These are phyloP conservation scores for Magnaporthales sp. DNA, from an alignment of 2,329 filamentous ascomycete genomes.

Conservation along the genomic window DNA sequence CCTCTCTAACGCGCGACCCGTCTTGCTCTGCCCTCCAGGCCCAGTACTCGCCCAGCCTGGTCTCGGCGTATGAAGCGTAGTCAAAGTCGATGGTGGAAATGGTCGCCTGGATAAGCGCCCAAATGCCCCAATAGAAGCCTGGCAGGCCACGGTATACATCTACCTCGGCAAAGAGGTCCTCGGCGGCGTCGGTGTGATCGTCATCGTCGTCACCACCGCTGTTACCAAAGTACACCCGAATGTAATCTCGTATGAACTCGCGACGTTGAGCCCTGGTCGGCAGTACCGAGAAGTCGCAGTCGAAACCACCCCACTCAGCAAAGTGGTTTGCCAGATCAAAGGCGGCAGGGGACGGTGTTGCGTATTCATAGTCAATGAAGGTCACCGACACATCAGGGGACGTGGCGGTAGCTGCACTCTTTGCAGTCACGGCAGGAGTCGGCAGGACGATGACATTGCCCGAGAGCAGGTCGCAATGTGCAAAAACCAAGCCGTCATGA, in stretches of 20 bases:
- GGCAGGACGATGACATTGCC: constrained; percentile 89
- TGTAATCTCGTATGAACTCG: constrained; percentile 77
- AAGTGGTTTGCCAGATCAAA: constrained; percentile 99
- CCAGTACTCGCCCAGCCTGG: constrained; percentile 83
- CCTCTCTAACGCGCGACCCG: constrained; percentile 43
- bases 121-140: constrained; percentile 88
- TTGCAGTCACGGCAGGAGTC: constrained; percentile 12
- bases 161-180: constrained; percentile 68
- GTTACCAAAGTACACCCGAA: constrained; percentile 60
- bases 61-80: constrained; percentile 84
- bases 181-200: constrained; percentile 43
- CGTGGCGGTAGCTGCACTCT: neutral
- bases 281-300: constrained; percentile 80
- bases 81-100: constrained; percentile 97
- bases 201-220: constrained; percentile 17
- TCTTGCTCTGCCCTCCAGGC: constrained; percentile 74
- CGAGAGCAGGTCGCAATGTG: constrained; percentile 90
- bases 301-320: constrained; percentile 95
- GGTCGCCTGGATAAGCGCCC: constrained; percentile 87
- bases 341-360: constrained; percentile 83
- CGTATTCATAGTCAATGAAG: constrained; percentile 99
- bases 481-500: constrained; percentile 73
- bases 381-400: constrained; percentile 42
- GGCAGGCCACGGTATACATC: constrained; percentile 83
- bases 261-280: constrained; percentile 70